Conservation (phyloP, 129 eudicot species). For the Centella asiatica region DNA sequence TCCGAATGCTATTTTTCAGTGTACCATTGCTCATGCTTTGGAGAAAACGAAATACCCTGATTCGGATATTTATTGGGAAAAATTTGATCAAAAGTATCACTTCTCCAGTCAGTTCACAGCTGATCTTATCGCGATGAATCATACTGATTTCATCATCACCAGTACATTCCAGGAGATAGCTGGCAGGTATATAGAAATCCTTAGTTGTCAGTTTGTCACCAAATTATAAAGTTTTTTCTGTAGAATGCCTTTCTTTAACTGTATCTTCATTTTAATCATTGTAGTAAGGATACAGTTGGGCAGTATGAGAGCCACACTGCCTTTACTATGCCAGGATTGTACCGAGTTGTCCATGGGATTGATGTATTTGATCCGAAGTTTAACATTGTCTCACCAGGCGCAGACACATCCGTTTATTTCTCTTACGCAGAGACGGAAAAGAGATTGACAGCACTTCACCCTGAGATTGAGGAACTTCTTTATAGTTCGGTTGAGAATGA, state of each 20-base stretch:
- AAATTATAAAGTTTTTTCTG: not conserved
- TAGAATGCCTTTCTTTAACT: not conserved
- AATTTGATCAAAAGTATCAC: constrained; percentile 78
- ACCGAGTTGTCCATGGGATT: constrained; percentile 92
- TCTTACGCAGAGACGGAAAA: constrained; percentile 57
- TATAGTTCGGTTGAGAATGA: constrained; percentile 77
- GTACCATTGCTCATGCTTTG: constrained; percentile 94
- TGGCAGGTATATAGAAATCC: constrained; percentile 46
- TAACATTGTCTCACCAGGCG: constrained; percentile 92
- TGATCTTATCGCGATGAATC: constrained; percentile 90
- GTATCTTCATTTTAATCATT: not conserved
- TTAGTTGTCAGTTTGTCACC: no score
- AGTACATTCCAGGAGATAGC: constrained; percentile 98
- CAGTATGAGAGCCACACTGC: constrained; percentile 92
- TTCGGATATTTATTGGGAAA: constrained; percentile 82
- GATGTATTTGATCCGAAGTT: constrained; percentile 89
- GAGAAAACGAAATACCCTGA: constrained; percentile 93
- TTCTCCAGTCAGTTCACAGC: constrained; percentile 90
- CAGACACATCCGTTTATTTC: constrained; percentile 68
- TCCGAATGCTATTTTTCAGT: constrained; percentile 20
- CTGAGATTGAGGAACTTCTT: constrained; percentile 80
- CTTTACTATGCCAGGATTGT: constrained; percentile 87
- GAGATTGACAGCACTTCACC: constrained; percentile 75
- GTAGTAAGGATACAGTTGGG: constrained; percentile 88
- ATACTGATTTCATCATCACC: constrained; percentile 89